phyloP scores from a whole-genome alignment of 164 flowering plant genomes.

The Macadamia tetraphylla region DNA sequence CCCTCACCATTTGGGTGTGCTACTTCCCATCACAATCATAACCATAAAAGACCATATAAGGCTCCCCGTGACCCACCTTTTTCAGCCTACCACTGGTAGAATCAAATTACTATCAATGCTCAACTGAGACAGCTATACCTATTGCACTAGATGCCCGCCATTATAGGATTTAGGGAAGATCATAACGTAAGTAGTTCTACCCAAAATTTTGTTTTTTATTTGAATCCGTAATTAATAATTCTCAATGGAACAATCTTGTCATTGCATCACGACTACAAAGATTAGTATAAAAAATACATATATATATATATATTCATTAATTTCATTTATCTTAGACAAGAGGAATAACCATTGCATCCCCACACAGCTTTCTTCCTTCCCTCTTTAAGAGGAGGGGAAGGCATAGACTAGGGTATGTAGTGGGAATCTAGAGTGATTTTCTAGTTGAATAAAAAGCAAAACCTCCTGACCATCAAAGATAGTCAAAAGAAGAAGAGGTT shows the following conservation, averaged over 20 bases:
- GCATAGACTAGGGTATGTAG: neutral
- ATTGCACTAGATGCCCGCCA: no score
- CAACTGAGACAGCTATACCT: neutral
- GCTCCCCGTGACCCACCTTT: no score
- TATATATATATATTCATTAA: neutral
- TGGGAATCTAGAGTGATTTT: neutral
- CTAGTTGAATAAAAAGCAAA: neutral
- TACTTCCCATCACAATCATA: constrained; percentile 2
- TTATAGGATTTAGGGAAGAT: no score
- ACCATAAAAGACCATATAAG: neutral
- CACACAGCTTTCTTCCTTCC: no score
- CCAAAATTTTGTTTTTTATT: no score
- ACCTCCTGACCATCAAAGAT: neutral
- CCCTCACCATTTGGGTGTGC: neutral
- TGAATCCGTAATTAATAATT: no score
- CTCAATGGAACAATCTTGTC: no score
- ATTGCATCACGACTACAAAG: no score
- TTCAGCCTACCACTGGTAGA: neutral
- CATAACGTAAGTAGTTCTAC: no score
- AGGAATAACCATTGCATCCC: no score
- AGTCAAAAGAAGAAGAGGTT: neutral
- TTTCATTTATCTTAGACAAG: neutral
- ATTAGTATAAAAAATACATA: no score
- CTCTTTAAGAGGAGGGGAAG: neutral
- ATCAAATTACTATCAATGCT: neutral